Base-by-base conservation (phyloP, 257 asterid genomes). In the Coffea canephora region DNA sequence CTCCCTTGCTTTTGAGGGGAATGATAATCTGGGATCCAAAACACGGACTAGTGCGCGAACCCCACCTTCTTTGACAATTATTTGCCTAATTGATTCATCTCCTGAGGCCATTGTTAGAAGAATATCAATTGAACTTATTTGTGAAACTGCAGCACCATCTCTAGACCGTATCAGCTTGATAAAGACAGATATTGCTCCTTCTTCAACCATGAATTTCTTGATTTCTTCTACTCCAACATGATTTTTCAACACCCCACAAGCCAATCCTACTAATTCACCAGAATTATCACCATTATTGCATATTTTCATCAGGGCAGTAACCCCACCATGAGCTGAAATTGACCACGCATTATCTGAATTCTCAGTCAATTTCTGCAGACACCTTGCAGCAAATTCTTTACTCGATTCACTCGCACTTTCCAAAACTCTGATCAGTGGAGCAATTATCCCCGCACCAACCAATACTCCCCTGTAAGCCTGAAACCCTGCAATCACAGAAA, bases 291-390 rank as follows among this genome's bases (percentile, higher is more conserved):
- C 69, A 23, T 79, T 62, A n/a, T 45, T 74, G 36, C 99, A 93
- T 21, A 94, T 88, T 80, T 96, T 94, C 83, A 96, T 78, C 75
- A 96, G 89, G 23, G 82, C 89, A 11, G 97, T 88, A 4, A 91
- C 97, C 50, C 99, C 98, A 39, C 97, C 99, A 15, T 96, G 99
- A 45, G 99, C 94, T 12, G 97, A 94, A 85, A 96, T 88, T 1
- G 97, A 89, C 99, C 99, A 96, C 0, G 87, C 95, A 76, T 96
- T 96, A 23, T 96, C 99, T 2, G 97, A 91, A 76, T 96, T 94
- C 89, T 91, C 95, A 0, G 98, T 96, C 61, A 94, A 68, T 55
- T 87, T 94, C 85, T 86, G 86, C 92, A 96, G 91, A 88, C 98
- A 92, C 86, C 88, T 92, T 13, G 93, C 88, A 1, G 97, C 91